Evolutionary conservation across 164 flowering plant species (phyloP), one percentile per base, ranked within the genome.

Genomic region (Taxillus chinensis): DNA sequence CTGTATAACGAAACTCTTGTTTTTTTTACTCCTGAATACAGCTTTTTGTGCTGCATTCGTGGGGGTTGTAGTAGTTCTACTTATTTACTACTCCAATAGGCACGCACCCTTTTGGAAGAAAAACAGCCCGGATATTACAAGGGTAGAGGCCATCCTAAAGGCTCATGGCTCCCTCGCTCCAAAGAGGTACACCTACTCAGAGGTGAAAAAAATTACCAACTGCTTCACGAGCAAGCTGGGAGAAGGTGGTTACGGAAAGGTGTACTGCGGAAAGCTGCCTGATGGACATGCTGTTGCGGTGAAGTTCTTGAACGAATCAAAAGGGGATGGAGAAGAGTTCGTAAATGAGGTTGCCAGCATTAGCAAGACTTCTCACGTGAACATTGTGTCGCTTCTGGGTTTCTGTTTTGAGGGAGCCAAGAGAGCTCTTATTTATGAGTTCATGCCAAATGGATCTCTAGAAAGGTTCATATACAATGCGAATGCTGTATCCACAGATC

Each of bases 161-260:
- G 11, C 9, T 45, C 11, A 45, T 45, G 48, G 48, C 11, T 57
- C 48, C 48, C 48, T 45, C 7, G 48, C 48, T 45, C 11, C 48
- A 7, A 45, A 45, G 11, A 45, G 48, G 48, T 45, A 45, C 48
- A 45, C 48, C 48, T 45, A 45, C 48, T 45, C 11, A 7, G 48
- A 45, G 48, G 48, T 45, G 11, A 11, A 7, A 45, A 45, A 45
- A 55, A 79, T 79, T 61, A 77, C 80, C 4, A 65, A 67, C 3
- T 68, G 69, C 42, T 78, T 79, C 58, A 62, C 65, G 42, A 66
- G 70, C 5, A 73, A 76, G 62, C 39, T 79, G 45, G 80, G 83
- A 8, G 55, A 76, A 72, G 86, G 82, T 59, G 83, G 78, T 3
- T 82, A 62, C 68, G 86, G 79, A 3, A 10, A 58, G 15, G 86